Evolutionary conservation across 345 rosid species (phyloP).

Genomic region (Brassica rapa): DNA sequence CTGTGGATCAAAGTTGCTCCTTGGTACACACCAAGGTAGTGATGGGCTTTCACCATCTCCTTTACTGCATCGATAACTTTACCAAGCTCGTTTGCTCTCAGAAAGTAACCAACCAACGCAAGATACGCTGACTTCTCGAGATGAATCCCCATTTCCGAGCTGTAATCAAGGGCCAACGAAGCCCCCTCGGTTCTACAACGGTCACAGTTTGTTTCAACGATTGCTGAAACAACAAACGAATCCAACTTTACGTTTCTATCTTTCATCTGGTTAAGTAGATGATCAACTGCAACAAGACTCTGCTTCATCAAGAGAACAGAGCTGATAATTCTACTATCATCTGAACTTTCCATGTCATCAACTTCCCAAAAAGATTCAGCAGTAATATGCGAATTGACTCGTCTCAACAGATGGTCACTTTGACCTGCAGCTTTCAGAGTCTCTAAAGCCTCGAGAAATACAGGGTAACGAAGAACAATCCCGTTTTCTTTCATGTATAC

Average conservation of each 20-base stretch:
- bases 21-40: slow-evolving; percentile 60
- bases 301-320: slow-evolving; percentile 61
- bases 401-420: slow-evolving; percentile 58
- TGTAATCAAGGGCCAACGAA: slow-evolving; percentile 61
- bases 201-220: slow-evolving; percentile 50
- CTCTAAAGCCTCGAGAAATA: slow-evolving; percentile 59
- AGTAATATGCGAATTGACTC: slow-evolving; percentile 70
- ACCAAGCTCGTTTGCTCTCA: slow-evolving; percentile 48
- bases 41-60: slow-evolving; percentile 61
- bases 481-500: slow-evolving; percentile 58
- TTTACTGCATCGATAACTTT: slow-evolving; percentile 51
- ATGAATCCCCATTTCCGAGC: slow-evolving; percentile 50
- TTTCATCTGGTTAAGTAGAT: slow-evolving; percentile 48
- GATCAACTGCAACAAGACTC: slow-evolving; percentile 62
- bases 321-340: slow-evolving; percentile 48
- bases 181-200: slow-evolving; percentile 56
- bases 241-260: slow-evolving; percentile 48
- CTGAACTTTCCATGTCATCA: slow-evolving; percentile 28
- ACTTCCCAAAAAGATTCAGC: slow-evolving; percentile 36
- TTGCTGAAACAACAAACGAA: slow-evolving; percentile 49
- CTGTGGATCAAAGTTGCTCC: slow-evolving; percentile 60
- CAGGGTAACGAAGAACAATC: slow-evolving; percentile 65
- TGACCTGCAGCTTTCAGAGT: slow-evolving; percentile 51
- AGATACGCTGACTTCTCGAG: slow-evolving; percentile 64
- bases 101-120: slow-evolving; percentile 53